Percentiles rank a stretch among this genome's conserved stretches.
These are phyloP conservation scores for Kodamaea laetipori DNA, from an alignment of 805 yeast genomes.

Conservation along the genomic window DNA sequence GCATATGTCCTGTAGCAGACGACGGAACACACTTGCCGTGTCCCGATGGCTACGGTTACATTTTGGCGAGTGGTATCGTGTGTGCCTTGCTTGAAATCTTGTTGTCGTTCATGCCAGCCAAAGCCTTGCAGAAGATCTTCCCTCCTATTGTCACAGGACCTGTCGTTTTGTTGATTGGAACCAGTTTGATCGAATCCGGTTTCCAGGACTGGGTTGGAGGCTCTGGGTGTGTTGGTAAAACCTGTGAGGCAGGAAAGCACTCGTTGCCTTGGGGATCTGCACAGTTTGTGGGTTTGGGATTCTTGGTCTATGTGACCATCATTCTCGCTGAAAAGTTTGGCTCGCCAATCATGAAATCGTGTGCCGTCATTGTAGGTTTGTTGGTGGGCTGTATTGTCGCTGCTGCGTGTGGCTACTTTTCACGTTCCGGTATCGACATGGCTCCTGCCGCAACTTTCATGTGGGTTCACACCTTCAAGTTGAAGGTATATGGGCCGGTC, in stretches of 20 bases:
- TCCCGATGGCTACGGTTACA: conserved; percentile 88
- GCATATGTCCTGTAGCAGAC: conserved; percentile 61
- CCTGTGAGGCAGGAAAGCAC: conserved; percentile 31
- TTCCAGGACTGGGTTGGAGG: conserved; percentile 91
- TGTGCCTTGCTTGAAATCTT: conserved; percentile 76
- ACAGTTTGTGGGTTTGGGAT: conserved; percentile 82
- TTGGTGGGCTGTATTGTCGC: conserved; percentile 90
- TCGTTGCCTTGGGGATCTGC: conserved; percentile 82
- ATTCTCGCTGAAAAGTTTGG: conserved; percentile 84
- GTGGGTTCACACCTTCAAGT: conserved; percentile 85
- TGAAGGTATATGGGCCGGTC: conserved; percentile 78
- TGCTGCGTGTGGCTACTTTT: conserved; percentile 85
- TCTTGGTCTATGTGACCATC: conserved; percentile 74
- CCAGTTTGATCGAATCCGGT: conserved; percentile 66
- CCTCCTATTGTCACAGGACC: conserved; percentile 95
- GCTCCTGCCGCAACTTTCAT: conserved; percentile 85
- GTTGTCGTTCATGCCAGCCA: conserved; percentile 78
- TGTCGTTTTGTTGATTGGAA: conserved; percentile 83
- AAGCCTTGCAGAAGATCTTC: conserved; percentile 66
- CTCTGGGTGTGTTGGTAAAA: conserved; percentile 55
- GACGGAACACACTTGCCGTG: conserved; percentile 75
- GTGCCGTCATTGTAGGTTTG: conserved; percentile 86
- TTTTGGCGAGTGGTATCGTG: conserved; percentile 75
- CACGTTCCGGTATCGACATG: conserved; percentile 51
- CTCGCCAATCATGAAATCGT: conserved; percentile 90